A percentile compares a stretch with the other conserved stretches of the same genome.
Conservation (phyloP, 2,329 filamentous ascomycete genomes). For the Claviceps pusilla region DNA sequence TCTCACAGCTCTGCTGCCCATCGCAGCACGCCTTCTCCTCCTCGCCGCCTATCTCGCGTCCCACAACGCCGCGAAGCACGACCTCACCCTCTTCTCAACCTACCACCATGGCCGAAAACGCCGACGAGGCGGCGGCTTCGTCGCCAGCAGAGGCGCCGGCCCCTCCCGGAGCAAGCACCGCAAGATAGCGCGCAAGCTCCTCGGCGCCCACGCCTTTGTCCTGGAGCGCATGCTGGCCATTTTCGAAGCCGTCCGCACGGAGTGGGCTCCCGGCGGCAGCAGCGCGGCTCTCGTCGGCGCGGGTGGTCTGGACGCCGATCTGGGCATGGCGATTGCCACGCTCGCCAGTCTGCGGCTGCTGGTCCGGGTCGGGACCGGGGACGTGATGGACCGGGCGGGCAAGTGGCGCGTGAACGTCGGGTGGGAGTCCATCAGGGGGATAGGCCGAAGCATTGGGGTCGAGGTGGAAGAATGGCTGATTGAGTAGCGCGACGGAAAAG, state of each 20-base stretch:
- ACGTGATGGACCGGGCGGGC: slow-evolving; percentile 52
- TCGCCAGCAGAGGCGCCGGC: slow-evolving; percentile 13
- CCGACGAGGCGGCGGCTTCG: slow-evolving; percentile 32
- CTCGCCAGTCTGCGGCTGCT: slow-evolving; percentile 56
- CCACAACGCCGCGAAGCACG: slow-evolving; percentile 62
- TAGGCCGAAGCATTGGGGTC: slow-evolving; percentile 62
- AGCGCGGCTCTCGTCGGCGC: slow-evolving; percentile 9
- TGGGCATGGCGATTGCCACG: slow-evolving; percentile 54
- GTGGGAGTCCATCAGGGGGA: slow-evolving; percentile 57
- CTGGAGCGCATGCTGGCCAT: slow-evolving; percentile 68
- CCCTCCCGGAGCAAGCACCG: slow-evolving; percentile 37
- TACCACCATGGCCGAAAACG: slow-evolving; percentile 39
- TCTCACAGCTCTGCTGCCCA: slow-evolving; percentile 47
- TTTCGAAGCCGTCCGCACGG: slow-evolving; percentile 48
- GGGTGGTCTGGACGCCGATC: slow-evolving; percentile 34
- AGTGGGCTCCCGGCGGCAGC: slow-evolving; percentile 30
- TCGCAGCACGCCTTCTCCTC: slow-evolving; percentile 58
- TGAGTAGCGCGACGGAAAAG: slow-evolving; percentile 28
- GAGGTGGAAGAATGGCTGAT: slow-evolving; percentile 65
- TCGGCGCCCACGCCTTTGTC: slow-evolving; percentile 63
- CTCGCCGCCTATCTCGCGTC: slow-evolving; percentile 68
- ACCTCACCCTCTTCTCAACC: slow-evolving; percentile 62
- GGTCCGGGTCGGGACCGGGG: slow-evolving; percentile 45
- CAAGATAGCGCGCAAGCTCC: slow-evolving; percentile 61
- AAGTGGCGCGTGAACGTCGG: slow-evolving; percentile 68